Percentiles rank a stretch among this genome's conserved stretches.
phyloP scores from a whole-genome alignment of 768 basidiomycete species.

The Kwoniella bestiolae region DNA sequence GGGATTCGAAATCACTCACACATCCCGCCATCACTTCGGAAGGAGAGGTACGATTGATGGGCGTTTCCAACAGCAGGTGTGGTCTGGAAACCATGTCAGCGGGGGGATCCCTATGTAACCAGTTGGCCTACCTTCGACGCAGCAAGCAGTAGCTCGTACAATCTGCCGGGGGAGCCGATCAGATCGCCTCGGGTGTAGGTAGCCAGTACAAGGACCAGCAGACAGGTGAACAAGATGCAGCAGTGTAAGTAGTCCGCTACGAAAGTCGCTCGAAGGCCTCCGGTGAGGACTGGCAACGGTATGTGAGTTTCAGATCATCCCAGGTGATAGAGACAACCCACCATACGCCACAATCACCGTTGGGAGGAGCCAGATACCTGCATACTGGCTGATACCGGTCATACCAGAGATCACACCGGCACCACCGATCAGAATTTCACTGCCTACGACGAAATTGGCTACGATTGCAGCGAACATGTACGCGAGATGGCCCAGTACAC shows the following conservation, averaged over 20 bases:
- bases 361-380: conserved; percentile 22
- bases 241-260: conserved; percentile 20
- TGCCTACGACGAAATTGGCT: conserved; percentile 25
- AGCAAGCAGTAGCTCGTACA: conserved; percentile 16
- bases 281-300: conserved; percentile 5
- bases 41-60: conserved; percentile 13
- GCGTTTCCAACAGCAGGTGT: conserved; percentile 13
- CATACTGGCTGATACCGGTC: conserved; percentile 23
- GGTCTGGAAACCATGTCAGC: not conserved
- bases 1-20: conserved; percentile 1
- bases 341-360: conserved; percentile 24
- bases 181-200: conserved; percentile 15
- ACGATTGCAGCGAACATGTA: conserved; percentile 28
- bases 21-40: conserved; percentile 15
- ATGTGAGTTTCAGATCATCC: not conserved
- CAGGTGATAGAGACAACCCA: not conserved
- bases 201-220: conserved; percentile 12
- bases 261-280: conserved; percentile 17
- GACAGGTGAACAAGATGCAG: conserved; percentile 16
- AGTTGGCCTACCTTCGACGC: conserved; percentile 6
- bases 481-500: conserved; percentile 18
- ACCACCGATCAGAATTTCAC: conserved; percentile 27
- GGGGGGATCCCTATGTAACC: no score
- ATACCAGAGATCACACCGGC: conserved; percentile 26
- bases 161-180: conserved; percentile 19